Base-by-base conservation (phyloP, 352 stramenopile species). In the Phytopythium kandeliae region DNA sequence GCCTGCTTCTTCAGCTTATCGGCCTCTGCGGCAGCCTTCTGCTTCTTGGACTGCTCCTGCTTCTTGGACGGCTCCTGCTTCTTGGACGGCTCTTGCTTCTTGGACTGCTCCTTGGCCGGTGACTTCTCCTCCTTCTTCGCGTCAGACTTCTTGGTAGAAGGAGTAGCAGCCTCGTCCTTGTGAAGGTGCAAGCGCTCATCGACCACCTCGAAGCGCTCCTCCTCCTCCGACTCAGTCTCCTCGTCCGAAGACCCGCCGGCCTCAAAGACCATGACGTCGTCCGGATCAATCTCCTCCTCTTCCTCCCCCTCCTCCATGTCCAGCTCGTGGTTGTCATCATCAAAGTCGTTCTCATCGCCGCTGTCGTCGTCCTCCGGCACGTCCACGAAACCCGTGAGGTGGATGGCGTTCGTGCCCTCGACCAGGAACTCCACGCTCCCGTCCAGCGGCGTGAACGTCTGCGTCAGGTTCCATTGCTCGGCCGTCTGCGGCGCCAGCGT, bases 331-430 rank as follows among this genome's bases (percentile, higher is more conserved):
- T 65, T 55, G 16, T 60, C 16, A 17, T 85, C 66, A 26, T 78
- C 70, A 26, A 69, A 77, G n/a, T 72, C 71, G 31, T 88, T 55
- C 48, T 82, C 69, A 19, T 85, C 64, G 4, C 82, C 83, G 33
- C 60, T 64, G 24, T 87, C 76, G 16, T 90, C 75, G 17, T 86
- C 79, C 8, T 89, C 78, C 51, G 90, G 45, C 22, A 89, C 68
- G 34, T 94, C 83, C 11, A 94, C 81, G 55, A 89, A 80, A 12
- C 78, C 83, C 21, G 83, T 91, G 37, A 94, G 46, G 65, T 94
- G 83, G 54, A 94, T 85, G 26, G 73, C 63, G 56, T 92, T 92
- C 19, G 71, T 63, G 30, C 83, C 83, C 44, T 90, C 78, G 54
- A 74, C 71, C 30, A 73, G 57, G 53, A 94, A 89, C 54, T 67